A percentile compares a stretch with the other conserved stretches of the same genome.
Evolutionary conservation across 164 flowering plant genomes (phyloP).

Genomic region (Chimonanthus praecox): DNA sequence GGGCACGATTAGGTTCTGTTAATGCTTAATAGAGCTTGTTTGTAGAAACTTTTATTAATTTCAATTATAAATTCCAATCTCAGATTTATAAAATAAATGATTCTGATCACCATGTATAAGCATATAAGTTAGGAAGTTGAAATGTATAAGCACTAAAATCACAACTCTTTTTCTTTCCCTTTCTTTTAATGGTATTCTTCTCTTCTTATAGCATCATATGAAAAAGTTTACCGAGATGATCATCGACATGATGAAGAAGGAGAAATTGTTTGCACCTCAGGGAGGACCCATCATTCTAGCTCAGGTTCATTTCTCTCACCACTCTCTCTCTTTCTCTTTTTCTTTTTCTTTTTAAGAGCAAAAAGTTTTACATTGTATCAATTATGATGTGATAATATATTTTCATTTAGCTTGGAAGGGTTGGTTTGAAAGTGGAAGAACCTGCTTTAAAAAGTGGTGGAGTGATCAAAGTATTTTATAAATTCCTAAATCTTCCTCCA

Average conservation of each 20-base stretch:
- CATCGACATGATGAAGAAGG: constrained; percentile 33
- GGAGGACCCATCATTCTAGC: constrained; percentile 58
- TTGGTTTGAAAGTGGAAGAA: too few species aligned
- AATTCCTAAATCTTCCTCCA: too few species aligned
- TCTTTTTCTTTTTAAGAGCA: not conserved
- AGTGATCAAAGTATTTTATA: too few species aligned
- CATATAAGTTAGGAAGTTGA: not conserved
- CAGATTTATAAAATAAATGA: too few species aligned
- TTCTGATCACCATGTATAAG: too few species aligned
- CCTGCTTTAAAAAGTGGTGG: too few species aligned
- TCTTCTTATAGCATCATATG: constrained; percentile 37
- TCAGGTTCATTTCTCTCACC: constrained; percentile 22
- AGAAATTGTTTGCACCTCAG: constrained; percentile 44
- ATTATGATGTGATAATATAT: too few species aligned
- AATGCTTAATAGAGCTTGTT: not conserved
- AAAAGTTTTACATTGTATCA: too few species aligned
- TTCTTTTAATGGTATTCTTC: not conserved
- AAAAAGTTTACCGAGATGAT: constrained; percentile 33
- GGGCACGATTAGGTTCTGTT: not conserved
- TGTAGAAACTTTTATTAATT: too few species aligned
- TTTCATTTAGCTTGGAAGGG: too few species aligned
- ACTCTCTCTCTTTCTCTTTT: not conserved
- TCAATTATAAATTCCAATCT: too few species aligned
- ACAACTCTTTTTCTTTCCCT: not conserved
- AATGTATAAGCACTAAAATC: not conserved